Evolutionary conservation across 352 stramenopile genomes (phyloP), one percentile per base, ranked within the genome.

Genomic region (Globisporangium megalacanthum): DNA sequence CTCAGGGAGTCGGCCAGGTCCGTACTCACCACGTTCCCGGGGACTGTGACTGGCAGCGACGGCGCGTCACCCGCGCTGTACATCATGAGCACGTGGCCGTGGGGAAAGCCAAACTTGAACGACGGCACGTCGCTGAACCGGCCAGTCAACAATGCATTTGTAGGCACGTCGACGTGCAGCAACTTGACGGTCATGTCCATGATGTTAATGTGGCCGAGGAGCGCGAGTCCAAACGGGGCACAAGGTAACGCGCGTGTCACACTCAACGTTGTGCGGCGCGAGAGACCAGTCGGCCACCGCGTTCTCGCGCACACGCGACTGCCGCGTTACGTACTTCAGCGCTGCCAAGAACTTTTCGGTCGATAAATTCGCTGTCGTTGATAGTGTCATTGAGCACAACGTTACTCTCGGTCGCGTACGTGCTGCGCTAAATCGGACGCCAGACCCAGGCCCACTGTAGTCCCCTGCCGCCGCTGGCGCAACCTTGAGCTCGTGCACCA

Each of bases 21-120:
- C 4, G 55, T 14, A 6, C 36, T 20, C n/a, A 22, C 10, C 7
- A 49, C 48, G 3, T 17, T 19, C 36, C 50, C 45, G 17, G 35
- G 55, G 8, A 61, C 56, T 1, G 50, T 37, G 33, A 50, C 54
- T 7, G 56, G 47, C 14, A 36, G 47, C 22, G 29, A 44, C 0
- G 52, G 48, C 9, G 63, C 37, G 13, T 67, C 47, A 20, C 61
- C 53, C 11, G 55, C 61, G 10, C 55, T 55, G 29, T 56, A 63
- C 39, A 67, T 48, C 19, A 1, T 33, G 5, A 67, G 11, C 19
- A 67, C 49, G 35, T 67, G 50, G 20, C 52, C 52, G 46, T 67
- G 61, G 3, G 25, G 49, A 4, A 67, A 44, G 3, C 6, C 10
- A 31, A 56, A 54, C 61, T 55, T 63, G 13, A 67, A 20, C 5